Percentiles rank a stretch among this genome's conserved stretches.
Conservation (phyloP, 306 rosid genomes). For the Fragaria vesca region DNA sequence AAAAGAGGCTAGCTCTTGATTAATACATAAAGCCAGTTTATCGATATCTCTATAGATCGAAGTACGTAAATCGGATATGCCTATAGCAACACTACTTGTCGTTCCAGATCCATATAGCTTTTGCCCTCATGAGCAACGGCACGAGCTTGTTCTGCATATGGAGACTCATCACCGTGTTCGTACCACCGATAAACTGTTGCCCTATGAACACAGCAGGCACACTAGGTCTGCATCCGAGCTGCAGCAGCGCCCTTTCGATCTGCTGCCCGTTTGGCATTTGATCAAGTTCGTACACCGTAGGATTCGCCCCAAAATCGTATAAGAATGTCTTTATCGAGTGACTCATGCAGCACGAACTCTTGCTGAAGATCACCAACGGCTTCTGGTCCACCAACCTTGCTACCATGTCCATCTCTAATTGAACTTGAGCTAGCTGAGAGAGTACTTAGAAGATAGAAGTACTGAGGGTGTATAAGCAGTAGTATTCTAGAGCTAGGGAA, state of each 20-base stretch:
- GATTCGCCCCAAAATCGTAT: constrained; percentile 62
- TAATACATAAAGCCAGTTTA: background rate
- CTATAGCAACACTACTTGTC: background rate
- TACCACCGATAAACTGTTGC: constrained; percentile 59
- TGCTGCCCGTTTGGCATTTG: constrained; percentile 53
- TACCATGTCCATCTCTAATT: constrained; percentile 35
- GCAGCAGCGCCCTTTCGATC: constrained; percentile 56
- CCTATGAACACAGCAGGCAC: constrained; percentile 78
- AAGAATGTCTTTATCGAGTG: constrained; percentile 66
- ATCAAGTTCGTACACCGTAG: constrained; percentile 70
- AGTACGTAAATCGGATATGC: background rate
- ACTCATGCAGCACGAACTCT: constrained; percentile 60
- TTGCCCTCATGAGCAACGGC: constrained; percentile 53
- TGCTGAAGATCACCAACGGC: constrained; percentile 86
- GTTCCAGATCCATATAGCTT: constrained; percentile 68
- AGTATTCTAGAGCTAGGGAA: no score
- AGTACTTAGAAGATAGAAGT: background rate
- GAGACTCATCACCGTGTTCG: constrained; percentile 55
- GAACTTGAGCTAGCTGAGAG: background rate
- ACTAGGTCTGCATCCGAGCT: constrained; percentile 61
- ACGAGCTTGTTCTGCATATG: constrained; percentile 59
- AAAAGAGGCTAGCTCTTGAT: background rate
- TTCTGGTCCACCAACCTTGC: constrained; percentile 55
- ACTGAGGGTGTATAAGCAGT: no score
- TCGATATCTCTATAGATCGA: background rate